A percentile compares a stretch with the other conserved stretches of the same genome.
Evolutionary conservation across 495 filamentous ascomycete species (phyloP).

Genomic region (Pseudoneurospora amorphoporcata): DNA sequence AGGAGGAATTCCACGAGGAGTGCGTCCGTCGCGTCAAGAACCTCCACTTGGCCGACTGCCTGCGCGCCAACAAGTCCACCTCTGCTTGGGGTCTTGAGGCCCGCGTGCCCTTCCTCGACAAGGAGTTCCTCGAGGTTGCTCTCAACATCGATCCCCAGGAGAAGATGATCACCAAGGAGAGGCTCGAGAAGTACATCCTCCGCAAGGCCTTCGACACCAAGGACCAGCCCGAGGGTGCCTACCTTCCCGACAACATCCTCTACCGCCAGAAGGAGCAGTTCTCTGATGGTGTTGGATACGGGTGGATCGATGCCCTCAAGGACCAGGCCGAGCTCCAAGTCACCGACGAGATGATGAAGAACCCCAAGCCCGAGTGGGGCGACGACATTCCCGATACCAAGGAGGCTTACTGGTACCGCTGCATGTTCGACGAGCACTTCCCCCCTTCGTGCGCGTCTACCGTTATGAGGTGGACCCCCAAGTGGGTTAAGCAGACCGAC

Average conservation of each 20-base stretch:
- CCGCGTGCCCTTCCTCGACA: slow-evolving; percentile 95
- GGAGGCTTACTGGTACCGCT: slow-evolving; percentile 98
- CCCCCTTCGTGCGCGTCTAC: slow-evolving; percentile 82
- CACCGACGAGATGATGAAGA: slow-evolving; percentile 93
- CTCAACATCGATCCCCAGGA: slow-evolving; percentile 91
- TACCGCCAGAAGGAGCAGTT: slow-evolving; percentile 99
- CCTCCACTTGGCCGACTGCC: slow-evolving; percentile 87
- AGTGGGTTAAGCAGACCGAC: slow-evolving; percentile 91
- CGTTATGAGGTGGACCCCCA: slow-evolving; percentile 96
- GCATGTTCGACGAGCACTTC: slow-evolving; percentile 98
- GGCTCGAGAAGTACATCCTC: slow-evolving; percentile 94
- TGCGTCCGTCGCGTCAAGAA: slow-evolving; percentile 88
- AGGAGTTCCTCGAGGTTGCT: slow-evolving; percentile 78
- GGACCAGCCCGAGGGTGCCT: slow-evolving; percentile 70
- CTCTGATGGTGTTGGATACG: slow-evolving; percentile 94
- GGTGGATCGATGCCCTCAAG: slow-evolving; percentile 97
- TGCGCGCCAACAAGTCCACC: slow-evolving; percentile 97
- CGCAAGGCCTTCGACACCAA: slow-evolving; percentile 93
- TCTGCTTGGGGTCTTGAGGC: slow-evolving; percentile 98
- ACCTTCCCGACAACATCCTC: slow-evolving; percentile 88
- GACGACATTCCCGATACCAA: slow-evolving; percentile 84
- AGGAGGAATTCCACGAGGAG: slow-evolving; percentile 86
- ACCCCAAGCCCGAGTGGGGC: slow-evolving; percentile 93
- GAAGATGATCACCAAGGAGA: slow-evolving; percentile 87
- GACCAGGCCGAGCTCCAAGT: slow-evolving; percentile 81